Conservation (phyloP, 495 filamentous ascomycete genomes). For the Niebla homalea region DNA sequence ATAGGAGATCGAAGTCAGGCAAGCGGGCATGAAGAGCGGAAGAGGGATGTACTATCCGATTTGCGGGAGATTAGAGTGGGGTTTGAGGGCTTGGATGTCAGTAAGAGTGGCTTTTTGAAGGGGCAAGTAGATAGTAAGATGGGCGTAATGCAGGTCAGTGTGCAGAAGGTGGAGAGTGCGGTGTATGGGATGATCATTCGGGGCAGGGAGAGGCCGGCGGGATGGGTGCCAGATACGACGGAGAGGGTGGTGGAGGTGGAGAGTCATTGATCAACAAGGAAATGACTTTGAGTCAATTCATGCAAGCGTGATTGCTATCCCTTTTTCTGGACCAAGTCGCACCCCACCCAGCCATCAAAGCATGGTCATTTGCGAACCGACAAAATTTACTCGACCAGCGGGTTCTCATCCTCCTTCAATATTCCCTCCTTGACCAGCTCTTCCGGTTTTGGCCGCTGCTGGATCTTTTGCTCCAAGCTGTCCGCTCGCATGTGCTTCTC, state of each 20-base stretch:
- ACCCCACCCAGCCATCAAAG: too few species aligned
- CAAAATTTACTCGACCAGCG: neutral
- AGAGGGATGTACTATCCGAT: conserved; percentile 50
- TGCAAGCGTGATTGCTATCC: neutral
- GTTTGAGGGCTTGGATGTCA: conserved; percentile 56
- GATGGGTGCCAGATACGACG: conserved; percentile 78
- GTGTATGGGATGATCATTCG: conserved; percentile 77
- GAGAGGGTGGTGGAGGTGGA: conserved; percentile 29
- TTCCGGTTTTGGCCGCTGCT: conserved; percentile 59
- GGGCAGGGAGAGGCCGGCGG: conserved; percentile 76
- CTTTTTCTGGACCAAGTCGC: neutral
- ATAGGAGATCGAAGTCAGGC: conserved; percentile 43
- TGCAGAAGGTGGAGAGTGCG: conserved; percentile 85
- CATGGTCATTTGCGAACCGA: too few species aligned
- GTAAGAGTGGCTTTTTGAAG: conserved; percentile 29
- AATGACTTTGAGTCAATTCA: too few species aligned
- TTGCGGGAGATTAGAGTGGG: conserved; percentile 56
- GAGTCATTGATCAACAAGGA: conserved; percentile 19
- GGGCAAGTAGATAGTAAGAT: conserved; percentile 66
- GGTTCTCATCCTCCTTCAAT: conserved; percentile 39
- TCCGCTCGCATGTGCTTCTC: conserved; percentile 76
- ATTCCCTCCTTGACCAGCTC: conserved; percentile 68
- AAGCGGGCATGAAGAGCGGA: conserved; percentile 6
- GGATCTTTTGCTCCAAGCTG: conserved; percentile 68
- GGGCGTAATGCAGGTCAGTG: conserved; percentile 72